Evolutionary conservation across 2,329 filamentous ascomycete genomes (phyloP), one percentile per base, ranked within the genome.

Genomic region (Xylariaceae sp.): DNA sequence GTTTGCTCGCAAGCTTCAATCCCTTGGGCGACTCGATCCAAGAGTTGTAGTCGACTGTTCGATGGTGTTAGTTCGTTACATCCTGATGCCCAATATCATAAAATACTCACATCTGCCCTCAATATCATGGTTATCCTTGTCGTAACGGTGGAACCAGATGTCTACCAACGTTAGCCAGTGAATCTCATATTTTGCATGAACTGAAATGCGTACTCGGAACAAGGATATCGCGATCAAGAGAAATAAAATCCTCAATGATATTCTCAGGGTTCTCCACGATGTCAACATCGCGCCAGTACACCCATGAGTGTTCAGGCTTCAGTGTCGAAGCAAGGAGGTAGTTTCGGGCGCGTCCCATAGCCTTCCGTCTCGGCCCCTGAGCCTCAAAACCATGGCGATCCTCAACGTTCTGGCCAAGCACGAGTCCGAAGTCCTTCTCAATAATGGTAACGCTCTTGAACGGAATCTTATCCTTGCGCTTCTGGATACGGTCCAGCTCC

Each of bases 211-310:
- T 88, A 97, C 92, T 99, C 0, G 94, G 94, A 67, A 97, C 93
- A 59, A 99, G 78, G 60, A 99, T 84, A 73, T 99, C 94, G 71
- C 87, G 87, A 73, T 99, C 90, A 71, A 97, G 94, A 17, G 90
- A 90, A 68, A 96, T 89, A 67, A 99, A 95, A 70, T 99, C 94
- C 77, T 99, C 92, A 39, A 99, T 80, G 62, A 99, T 95, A 71
- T 84, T 87, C 64, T 83, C 82, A 1, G 93, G 91, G 73, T 89
- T 96, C 71, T 99, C 92, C 51, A 90, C 86, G 68, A 99, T 97
- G 74, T 99, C 94, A 53, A 96, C 92, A 73, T 99, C 94, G 61
- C 94, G 86, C 94, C 94, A 99, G 75, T 97, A 97, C 7, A 97
- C 92, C 94, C 94, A 99, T 7, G 92, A 93, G 73, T 99, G 94